Evolutionary conservation across 2,329 filamentous ascomycete genomes (phyloP).

Genomic region (Fusarium succisae): DNA sequence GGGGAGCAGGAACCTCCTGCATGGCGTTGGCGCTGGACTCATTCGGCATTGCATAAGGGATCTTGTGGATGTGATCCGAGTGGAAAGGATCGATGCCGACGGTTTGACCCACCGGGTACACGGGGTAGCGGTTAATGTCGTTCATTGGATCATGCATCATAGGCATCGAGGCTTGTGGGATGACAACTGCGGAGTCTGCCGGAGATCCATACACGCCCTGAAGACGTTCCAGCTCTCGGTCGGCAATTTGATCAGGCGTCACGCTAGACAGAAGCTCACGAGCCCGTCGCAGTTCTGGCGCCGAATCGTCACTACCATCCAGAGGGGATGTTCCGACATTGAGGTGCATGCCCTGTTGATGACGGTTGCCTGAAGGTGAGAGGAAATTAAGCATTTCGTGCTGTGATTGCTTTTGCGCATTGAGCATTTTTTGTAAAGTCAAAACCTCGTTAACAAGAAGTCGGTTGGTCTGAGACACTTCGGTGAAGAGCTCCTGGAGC

Average conservation of each 20-base stretch:
- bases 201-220: slow-evolving; percentile 64
- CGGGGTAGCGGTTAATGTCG: slow-evolving; percentile 69
- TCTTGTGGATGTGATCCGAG: slow-evolving; percentile 92
- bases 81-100: slow-evolving; percentile 96
- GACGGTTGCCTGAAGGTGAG: slow-evolving; percentile 53
- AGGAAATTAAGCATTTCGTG: slow-evolving; percentile 67
- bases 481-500: slow-evolving; percentile 84
- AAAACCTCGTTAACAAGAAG: slow-evolving; percentile 70
- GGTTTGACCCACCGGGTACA: slow-evolving; percentile 90
- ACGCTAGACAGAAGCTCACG: slow-evolving; percentile 65
- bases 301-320: slow-evolving; percentile 58
- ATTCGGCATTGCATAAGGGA: slow-evolving; percentile 82
- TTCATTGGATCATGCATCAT: slow-evolving; percentile 64
- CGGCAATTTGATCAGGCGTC: slow-evolving; percentile 60
- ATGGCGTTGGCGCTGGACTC: slow-evolving; percentile 51
- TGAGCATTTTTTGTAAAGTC: slow-evolving; percentile 68
- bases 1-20: slow-evolving; percentile 54
- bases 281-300: slow-evolving; percentile 63
- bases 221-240: slow-evolving; percentile 65
- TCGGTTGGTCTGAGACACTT: slow-evolving; percentile 73
- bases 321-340: slow-evolving; percentile 51
- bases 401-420: slow-evolving; percentile 65
- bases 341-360: slow-evolving; percentile 48
- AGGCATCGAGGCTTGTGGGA: slow-evolving; percentile 54
- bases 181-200: slow-evolving; percentile 59